These are phyloP conservation scores for Exophiala oligosperma DNA, from an alignment of 2,329 filamentous ascomycete species.

Conservation along the genomic window DNA sequence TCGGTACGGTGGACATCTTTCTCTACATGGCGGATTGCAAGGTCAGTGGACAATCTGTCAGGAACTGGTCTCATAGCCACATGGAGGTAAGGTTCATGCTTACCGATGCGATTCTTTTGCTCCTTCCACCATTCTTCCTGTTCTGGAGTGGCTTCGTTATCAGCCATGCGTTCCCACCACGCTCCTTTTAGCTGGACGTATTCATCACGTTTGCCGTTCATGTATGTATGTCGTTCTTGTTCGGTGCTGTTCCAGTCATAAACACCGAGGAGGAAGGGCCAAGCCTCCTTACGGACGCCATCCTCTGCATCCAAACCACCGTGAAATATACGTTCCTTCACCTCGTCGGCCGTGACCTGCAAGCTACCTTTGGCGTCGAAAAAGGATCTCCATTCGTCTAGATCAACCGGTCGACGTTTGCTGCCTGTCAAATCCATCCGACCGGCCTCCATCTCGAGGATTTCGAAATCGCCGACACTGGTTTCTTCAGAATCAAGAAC, in stretches of 20 bases:
- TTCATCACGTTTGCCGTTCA: slow-evolving; percentile 85
- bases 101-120: slow-evolving; percentile 90
- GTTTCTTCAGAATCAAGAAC: slow-evolving; percentile 93
- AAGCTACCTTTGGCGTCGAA: slow-evolving; percentile 77
- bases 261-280: slow-evolving; percentile 89
- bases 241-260: slow-evolving; percentile 89
- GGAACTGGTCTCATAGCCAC: slow-evolving; percentile 5
- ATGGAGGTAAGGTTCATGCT: slow-evolving; percentile 36
- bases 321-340: slow-evolving; percentile 96
- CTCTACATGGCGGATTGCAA: slow-evolving; percentile 64
- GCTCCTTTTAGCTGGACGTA: slow-evolving; percentile 90
- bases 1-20: slow-evolving; percentile 99
- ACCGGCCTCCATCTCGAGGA: slow-evolving; percentile 76
- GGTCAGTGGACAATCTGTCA: slow-evolving; percentile 50
- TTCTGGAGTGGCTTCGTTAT: slow-evolving; percentile 75
- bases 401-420: slow-evolving; percentile 68
- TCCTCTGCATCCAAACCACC: slow-evolving; percentile 87
- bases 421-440: slow-evolving; percentile 73
- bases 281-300: slow-evolving; percentile 92
- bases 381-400: slow-evolving; percentile 87
- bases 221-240: slow-evolving; percentile 78
- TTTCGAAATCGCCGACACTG: slow-evolving; percentile 92
- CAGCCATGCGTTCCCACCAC: slow-evolving; percentile 94
- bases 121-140: slow-evolving; percentile 96
- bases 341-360: slow-evolving; percentile 80